phyloP scores from a whole-genome alignment of 257 asterid genomes.

The Dorcoceras hygrometricum region DNA sequence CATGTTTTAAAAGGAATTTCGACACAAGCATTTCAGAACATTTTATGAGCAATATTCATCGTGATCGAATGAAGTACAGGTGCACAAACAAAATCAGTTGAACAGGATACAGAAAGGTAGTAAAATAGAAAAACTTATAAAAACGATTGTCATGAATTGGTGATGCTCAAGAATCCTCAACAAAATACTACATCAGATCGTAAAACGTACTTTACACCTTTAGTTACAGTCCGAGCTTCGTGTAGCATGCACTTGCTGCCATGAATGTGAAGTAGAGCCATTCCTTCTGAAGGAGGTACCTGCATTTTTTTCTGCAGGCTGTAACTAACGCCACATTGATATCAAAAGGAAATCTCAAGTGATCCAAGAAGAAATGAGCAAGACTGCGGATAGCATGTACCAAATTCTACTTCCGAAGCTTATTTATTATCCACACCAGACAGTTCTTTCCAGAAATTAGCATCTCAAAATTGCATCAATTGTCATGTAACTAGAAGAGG shows the following conservation, averaged over 20 bases:
- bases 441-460: no score
- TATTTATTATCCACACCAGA: no score
- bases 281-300: slow-evolving; percentile 89
- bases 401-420: background rate
- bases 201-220: slow-evolving; percentile 78
- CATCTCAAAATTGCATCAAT: background rate
- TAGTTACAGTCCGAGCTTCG: slow-evolving; percentile 72
- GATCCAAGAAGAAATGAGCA: background rate
- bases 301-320: slow-evolving; percentile 23
- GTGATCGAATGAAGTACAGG: background rate
- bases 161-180: slow-evolving; percentile 22
- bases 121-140: slow-evolving; percentile 2
- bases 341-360: background rate
- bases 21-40: background rate
- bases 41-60: background rate
- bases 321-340: background rate
- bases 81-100: background rate
- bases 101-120: background rate
- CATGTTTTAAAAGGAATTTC: background rate
- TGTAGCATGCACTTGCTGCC: slow-evolving; percentile 95
- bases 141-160: slow-evolving; percentile 5
- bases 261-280: slow-evolving; percentile 89
- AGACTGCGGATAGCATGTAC: background rate
- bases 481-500: background rate
- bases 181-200: slow-evolving; percentile 86